Percentiles rank a stretch among this genome's conserved stretches.
Conservation (phyloP, 23 red algal genomes). For the Cyanidioschyzon merolae region DNA sequence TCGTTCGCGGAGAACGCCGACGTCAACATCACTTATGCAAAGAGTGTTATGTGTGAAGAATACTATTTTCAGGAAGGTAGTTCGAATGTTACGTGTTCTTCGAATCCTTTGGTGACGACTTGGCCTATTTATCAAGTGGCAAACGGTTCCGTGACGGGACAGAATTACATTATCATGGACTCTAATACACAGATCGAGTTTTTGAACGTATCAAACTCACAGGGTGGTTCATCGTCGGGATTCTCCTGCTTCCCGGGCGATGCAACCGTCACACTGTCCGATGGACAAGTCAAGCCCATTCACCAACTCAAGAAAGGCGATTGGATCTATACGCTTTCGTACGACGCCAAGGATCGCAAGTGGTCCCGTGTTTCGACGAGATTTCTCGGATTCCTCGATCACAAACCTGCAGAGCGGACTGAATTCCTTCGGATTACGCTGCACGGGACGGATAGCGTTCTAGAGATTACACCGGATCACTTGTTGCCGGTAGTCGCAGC, state of each 20-base stretch:
- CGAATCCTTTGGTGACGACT: neutral
- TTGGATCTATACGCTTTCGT: neutral
- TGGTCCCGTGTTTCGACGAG: neutral
- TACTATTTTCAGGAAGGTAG: neutral
- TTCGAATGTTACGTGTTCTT: neutral
- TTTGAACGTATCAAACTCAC: neutral
- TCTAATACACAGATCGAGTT: neutral
- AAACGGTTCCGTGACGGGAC: neutral
- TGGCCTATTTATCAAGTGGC: neutral
- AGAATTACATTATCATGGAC: neutral
- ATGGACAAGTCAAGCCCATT: neutral
- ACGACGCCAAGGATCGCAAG: neutral
- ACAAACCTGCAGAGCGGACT: neutral
- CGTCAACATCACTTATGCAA: neutral
- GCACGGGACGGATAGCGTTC: neutral
- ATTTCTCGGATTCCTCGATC: neutral
- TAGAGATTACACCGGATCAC: slow-evolving; percentile 12
- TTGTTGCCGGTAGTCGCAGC: neutral
- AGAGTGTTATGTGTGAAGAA: neutral
- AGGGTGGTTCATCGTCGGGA: neutral
- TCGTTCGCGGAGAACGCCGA: neutral
- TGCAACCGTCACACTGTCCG: neutral
- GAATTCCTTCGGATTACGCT: neutral
- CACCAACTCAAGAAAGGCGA: neutral
- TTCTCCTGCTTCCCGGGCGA: neutral